Percentiles rank a stretch among this genome's conserved stretches.
phyloP scores from a whole-genome alignment of 805 yeast species.

The Kockiozyma suomiensis region DNA sequence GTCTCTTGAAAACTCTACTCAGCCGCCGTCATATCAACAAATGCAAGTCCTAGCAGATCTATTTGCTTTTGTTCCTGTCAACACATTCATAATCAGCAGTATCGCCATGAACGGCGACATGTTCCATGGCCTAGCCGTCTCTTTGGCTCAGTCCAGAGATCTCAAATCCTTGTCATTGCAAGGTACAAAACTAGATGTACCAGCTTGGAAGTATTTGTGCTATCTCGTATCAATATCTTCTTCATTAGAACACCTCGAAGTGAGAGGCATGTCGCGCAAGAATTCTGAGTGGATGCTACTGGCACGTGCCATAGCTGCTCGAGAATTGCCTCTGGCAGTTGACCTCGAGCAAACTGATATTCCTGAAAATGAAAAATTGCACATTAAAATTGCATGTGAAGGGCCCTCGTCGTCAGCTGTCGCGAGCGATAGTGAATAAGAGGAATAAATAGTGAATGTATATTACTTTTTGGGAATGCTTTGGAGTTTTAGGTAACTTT shows the following conservation, averaged over 20 bases:
- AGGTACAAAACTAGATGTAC: not conserved
- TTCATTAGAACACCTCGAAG: slow-evolving; percentile 11
- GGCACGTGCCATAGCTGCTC: slow-evolving; percentile 19
- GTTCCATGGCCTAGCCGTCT: slow-evolving; percentile 18
- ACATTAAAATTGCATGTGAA: slow-evolving; percentile 2
- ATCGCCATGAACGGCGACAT: slow-evolving; percentile 12
- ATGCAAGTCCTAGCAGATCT: slow-evolving; percentile 31
- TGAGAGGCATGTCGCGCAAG: slow-evolving; percentile 21
- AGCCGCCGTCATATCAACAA: slow-evolving; percentile 11
- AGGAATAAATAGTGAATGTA: not conserved
- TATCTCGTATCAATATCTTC: slow-evolving; percentile 27
- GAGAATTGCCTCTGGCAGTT: slow-evolving; percentile 3
- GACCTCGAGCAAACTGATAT: slow-evolving; percentile 14
- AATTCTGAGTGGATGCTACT: slow-evolving; percentile 24
- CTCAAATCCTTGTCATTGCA: slow-evolving; percentile 10
- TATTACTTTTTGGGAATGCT: not conserved
- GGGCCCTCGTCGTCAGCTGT: not conserved
- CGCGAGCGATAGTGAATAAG: not conserved
- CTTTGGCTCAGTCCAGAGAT: slow-evolving; percentile 4
- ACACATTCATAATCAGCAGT: slow-evolving; percentile 8
- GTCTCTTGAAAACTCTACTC: not conserved
- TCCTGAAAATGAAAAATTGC: not conserved
- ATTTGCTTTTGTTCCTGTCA: slow-evolving; percentile 23
- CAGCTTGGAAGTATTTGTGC: slow-evolving; percentile 28
- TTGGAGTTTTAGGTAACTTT: not conserved